These are phyloP conservation scores for Sugiyamaella qingdaonensis DNA, from an alignment of 805 yeast species.

Conservation along the genomic window DNA sequence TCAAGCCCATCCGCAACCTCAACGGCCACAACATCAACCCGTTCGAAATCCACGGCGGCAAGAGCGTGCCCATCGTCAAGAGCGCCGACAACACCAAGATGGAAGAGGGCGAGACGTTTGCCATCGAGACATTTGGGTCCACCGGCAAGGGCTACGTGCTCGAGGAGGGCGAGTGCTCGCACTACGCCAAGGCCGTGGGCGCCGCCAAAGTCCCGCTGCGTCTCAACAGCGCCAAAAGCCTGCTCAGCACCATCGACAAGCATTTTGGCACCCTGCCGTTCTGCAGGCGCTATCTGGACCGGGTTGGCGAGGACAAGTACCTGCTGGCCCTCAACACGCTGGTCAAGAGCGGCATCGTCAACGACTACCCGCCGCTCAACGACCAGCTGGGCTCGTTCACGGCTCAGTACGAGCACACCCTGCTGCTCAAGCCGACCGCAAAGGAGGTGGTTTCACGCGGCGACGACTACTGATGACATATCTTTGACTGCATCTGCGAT, in stretches of 20 bases:
- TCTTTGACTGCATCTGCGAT: too few relatives aligned
- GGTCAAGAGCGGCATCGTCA: conserved; percentile 81
- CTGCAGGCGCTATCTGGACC: conserved; percentile 91
- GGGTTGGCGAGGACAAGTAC: conserved; percentile 88
- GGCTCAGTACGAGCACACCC: conserved; percentile 95
- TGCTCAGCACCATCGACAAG: conserved; percentile 65
- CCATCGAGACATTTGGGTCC: conserved; percentile 96
- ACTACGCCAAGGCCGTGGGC: conserved; percentile 66
- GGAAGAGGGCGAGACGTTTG: conserved; percentile 98
- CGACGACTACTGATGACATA: conserved; percentile 77
- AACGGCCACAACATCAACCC: conserved; percentile 92
- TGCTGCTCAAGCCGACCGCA: conserved; percentile 80
- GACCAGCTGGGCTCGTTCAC: conserved; percentile 85
- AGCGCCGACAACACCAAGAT: conserved; percentile 92
- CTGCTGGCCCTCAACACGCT: conserved; percentile 79
- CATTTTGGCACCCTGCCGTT: conserved; percentile 94
- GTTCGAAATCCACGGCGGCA: conserved; percentile 86
- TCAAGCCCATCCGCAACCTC: conserved; percentile 85
- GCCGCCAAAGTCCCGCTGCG: conserved; percentile 49
- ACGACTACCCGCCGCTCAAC: conserved; percentile 89
- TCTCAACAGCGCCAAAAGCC: conserved; percentile 61
- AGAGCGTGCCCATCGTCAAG: conserved; percentile 93
- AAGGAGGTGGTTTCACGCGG: conserved; percentile 96
- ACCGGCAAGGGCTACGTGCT: conserved; percentile 92
- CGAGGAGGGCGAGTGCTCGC: conserved; percentile 88